phyloP scores from a whole-genome alignment of 2,329 filamentous ascomycete genomes.

The Arachnopeziza araneosa region DNA sequence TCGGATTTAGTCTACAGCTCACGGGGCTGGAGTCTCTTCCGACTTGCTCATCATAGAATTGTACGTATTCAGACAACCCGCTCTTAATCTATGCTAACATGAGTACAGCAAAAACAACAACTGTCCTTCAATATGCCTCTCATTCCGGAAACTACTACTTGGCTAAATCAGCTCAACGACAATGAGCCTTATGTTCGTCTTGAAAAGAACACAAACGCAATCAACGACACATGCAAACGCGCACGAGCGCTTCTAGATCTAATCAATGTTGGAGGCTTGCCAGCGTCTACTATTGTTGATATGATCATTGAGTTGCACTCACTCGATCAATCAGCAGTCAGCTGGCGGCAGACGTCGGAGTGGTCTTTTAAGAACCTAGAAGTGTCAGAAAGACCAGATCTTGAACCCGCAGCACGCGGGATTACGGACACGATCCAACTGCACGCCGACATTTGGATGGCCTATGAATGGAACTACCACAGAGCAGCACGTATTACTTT shows the following conservation, averaged over 20 bases:
- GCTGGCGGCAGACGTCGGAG: slow-evolving; percentile 31
- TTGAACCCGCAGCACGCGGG: not conserved
- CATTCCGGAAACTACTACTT: slow-evolving; percentile 27
- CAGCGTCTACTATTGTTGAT: slow-evolving; percentile 16
- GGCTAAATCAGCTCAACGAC: slow-evolving; percentile 31
- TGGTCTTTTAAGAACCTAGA: slow-evolving; percentile 31
- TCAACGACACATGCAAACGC: slow-evolving; percentile 29
- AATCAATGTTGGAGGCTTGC: slow-evolving; percentile 5
- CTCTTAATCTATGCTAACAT: slow-evolving; percentile 4
- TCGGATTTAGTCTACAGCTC: slow-evolving; percentile 32
- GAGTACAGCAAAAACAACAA: slow-evolving; percentile 32
- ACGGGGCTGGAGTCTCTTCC: slow-evolving; percentile 36
- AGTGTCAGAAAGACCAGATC: slow-evolving; percentile 16
- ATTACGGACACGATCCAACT: slow-evolving; percentile 30
- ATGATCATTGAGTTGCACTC: slow-evolving; percentile 29
- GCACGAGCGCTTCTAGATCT: slow-evolving; percentile 27
- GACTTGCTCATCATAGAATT: slow-evolving; percentile 35
- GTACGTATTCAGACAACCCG: slow-evolving; percentile 5
- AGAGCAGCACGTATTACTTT: slow-evolving; percentile 35
- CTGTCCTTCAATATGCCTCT: slow-evolving; percentile 29
- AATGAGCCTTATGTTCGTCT: slow-evolving; percentile 23
- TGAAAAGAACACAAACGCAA: slow-evolving; percentile 28
- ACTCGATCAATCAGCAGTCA: slow-evolving; percentile 29
- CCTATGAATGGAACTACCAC: slow-evolving; percentile 39
- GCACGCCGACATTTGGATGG: slow-evolving; percentile 36